phyloP scores from a whole-genome alignment of 441 rosid genomes.

The Corymbia calophylla region DNA sequence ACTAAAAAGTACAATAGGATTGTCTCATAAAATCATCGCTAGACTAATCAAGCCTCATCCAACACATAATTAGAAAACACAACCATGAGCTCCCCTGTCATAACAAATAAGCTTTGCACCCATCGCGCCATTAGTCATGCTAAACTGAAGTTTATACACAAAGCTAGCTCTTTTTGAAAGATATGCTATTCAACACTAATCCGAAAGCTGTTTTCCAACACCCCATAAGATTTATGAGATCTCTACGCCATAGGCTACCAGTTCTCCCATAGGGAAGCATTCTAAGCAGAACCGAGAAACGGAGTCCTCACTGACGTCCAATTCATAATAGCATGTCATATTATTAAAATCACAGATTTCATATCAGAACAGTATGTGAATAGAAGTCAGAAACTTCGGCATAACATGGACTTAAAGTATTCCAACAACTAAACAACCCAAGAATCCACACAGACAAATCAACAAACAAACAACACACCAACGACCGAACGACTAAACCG shows the following conservation, averaged over 20 bases:
- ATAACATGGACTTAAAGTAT: background rate
- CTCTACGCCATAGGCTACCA: background rate
- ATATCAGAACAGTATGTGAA: background rate
- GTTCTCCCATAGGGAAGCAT: background rate
- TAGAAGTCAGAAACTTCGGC: background rate
- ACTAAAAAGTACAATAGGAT: background rate
- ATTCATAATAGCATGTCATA: background rate
- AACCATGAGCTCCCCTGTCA: background rate
- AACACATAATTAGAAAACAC: background rate
- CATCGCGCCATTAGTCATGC: background rate
- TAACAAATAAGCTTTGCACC: background rate
- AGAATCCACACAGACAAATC: background rate
- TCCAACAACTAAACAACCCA: background rate
- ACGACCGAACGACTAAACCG: background rate
- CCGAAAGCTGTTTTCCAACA: background rate
- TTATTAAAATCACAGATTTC: background rate
- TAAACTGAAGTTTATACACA: background rate
- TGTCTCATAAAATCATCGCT: background rate
- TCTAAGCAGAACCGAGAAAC: background rate
- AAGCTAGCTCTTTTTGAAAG: background rate
- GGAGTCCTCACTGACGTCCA: background rate
- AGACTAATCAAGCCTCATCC: background rate
- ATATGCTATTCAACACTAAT: background rate
- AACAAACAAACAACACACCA: background rate
- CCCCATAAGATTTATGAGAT: background rate